These are phyloP conservation scores for Neoboletus magnificus DNA, from an alignment of 768 basidiomycete genomes.

Conservation along the genomic window DNA sequence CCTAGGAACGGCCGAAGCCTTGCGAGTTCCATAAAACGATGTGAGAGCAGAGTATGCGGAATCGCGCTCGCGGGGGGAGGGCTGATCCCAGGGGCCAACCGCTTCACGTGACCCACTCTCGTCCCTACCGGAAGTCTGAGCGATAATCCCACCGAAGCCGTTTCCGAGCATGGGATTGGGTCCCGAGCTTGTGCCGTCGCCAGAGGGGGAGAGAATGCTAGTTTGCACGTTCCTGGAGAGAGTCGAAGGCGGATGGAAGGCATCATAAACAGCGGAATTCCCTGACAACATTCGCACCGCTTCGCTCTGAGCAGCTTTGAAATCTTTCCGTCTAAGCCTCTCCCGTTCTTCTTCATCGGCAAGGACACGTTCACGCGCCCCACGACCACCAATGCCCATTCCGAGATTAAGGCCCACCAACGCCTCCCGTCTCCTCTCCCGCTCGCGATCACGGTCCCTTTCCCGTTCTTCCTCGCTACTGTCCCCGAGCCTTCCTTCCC, in stretches of 20 bases:
- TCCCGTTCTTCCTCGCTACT: conserved; percentile 37
- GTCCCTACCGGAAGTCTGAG: conserved; percentile 26
- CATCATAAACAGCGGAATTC: conserved; percentile 61
- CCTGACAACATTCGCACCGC: conserved; percentile 38
- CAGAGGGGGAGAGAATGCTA: conserved; percentile 20
- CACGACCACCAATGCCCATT: conserved; percentile 37
- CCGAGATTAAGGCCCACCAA: conserved; percentile 40
- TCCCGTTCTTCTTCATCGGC: conserved; percentile 57
- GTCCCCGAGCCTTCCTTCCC: conserved; percentile 35
- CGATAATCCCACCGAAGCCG: conserved; percentile 25
- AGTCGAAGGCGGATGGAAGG: conserved; percentile 64
- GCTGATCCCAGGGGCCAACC: conserved; percentile 34
- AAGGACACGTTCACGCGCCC: conserved; percentile 58
- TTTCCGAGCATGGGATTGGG: conserved; percentile 23
- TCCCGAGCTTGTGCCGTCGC: conserved; percentile 16
- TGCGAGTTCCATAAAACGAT: conserved; percentile 28
- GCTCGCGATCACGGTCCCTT: conserved; percentile 46
- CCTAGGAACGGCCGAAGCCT: conserved; percentile 21
- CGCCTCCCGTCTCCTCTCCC: conserved; percentile 40
- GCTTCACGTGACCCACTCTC: conserved; percentile 22
- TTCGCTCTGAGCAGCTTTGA: conserved; percentile 38
- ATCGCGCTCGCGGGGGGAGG: conserved; percentile 33
- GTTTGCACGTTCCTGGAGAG: conserved; percentile 27
- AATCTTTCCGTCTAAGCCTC: conserved; percentile 52
- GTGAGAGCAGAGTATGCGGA: conserved; percentile 21